These are phyloP conservation scores for Solanum ahanhuiri DNA, from an alignment of 257 asterid species.

Conservation along the genomic window DNA sequence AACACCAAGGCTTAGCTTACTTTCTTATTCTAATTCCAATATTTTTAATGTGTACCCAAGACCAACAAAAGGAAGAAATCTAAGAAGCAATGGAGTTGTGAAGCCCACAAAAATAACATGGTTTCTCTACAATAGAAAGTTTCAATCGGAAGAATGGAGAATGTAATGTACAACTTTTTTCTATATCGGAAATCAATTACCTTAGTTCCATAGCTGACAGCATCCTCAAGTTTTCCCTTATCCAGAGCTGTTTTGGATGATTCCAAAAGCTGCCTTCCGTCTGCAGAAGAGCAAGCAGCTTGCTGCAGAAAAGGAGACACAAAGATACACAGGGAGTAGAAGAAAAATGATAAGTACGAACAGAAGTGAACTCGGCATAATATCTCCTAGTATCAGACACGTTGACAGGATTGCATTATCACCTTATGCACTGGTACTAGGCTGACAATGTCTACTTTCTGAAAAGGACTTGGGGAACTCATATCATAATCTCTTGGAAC, in stretches of 20 bases:
- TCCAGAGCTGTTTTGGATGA: constrained; percentile 95
- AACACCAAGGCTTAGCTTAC: neutral
- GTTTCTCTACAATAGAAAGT: neutral
- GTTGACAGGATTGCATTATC: neutral
- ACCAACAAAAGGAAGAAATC: neutral
- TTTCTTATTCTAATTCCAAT: neutral
- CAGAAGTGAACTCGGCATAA: neutral
- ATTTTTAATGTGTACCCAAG: neutral
- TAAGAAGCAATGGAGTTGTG: neutral
- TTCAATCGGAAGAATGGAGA: neutral
- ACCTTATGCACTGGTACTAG: constrained; percentile 91
- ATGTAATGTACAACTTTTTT: neutral
- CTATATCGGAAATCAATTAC: constrained; percentile 19
- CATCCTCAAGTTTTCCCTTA: constrained; percentile 97
- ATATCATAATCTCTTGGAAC: constrained; percentile 81
- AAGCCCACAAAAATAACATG: neutral
- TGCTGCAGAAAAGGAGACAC: constrained; percentile 36
- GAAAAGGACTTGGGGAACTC: constrained; percentile 73
- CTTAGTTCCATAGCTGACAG: constrained; percentile 90
- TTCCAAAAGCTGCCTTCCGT: constrained; percentile 84
- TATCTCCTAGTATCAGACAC: neutral
- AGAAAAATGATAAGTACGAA: neutral
- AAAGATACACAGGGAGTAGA: neutral
- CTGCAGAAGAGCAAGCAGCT: constrained; percentile 94
- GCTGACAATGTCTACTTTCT: constrained; percentile 70